Conservation (phyloP, 2,329 filamentous ascomycete genomes). For the Gaeumannomyces tritici region DNA sequence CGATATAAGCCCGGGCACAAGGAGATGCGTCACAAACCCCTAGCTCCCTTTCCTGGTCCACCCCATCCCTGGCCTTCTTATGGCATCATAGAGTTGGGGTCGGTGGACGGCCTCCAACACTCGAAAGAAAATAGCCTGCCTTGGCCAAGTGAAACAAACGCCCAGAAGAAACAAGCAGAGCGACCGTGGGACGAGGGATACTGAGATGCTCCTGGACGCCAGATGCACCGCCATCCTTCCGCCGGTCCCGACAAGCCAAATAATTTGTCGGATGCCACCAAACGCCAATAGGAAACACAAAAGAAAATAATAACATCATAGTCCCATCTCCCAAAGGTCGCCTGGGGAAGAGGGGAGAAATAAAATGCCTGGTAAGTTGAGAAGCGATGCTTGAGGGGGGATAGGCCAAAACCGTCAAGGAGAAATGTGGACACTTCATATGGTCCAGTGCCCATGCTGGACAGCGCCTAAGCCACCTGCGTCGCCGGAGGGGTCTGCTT, state of each 20-base stretch:
- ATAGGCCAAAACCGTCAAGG: background rate
- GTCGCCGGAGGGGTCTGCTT: constrained; percentile 36
- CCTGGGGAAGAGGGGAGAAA: background rate
- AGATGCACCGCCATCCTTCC: background rate
- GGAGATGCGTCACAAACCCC: background rate
- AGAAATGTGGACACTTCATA: background rate
- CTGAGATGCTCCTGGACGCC: background rate
- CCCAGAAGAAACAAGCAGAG: background rate
- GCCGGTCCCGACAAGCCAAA: background rate
- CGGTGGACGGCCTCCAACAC: too few relatives aligned
- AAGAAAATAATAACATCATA: background rate
- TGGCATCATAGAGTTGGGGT: background rate
- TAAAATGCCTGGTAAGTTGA: background rate
- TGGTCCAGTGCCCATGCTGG: background rate
- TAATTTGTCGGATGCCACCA: background rate
- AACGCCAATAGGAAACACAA: background rate
- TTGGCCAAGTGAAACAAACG: background rate
- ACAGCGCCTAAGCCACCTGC: background rate
- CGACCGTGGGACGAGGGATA: background rate
- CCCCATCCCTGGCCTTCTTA: too few relatives aligned
- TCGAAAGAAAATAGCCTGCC: background rate
- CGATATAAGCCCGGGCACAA: background rate
- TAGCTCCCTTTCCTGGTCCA: too few relatives aligned
- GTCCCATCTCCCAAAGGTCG: background rate
- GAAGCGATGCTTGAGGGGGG: background rate